Evolutionary conservation across 331 rosid species (phyloP).

Genomic region (Malus hybrid): DNA sequence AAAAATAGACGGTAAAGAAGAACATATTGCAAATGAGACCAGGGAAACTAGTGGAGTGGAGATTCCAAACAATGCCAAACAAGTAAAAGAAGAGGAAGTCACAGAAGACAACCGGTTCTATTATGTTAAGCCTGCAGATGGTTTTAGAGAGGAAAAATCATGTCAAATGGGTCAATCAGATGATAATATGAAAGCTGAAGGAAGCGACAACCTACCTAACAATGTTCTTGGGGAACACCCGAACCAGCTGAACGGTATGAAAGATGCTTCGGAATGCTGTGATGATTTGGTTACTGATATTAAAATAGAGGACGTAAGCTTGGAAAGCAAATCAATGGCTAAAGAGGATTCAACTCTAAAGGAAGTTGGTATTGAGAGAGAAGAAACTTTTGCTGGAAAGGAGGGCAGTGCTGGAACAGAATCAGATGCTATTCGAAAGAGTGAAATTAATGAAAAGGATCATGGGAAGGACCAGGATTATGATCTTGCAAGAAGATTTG

Average conservation of each 20-base stretch:
- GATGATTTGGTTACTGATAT: constrained; percentile 21
- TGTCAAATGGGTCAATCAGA: constrained; percentile 26
- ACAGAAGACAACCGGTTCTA: constrained; percentile 1
- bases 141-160: constrained; percentile 15
- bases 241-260: constrained; percentile 19
- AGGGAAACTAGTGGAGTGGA: constrained; percentile 1
- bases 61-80: constrained; percentile 7
- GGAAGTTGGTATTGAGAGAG: constrained; percentile 14
- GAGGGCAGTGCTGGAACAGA: constrained; percentile 22
- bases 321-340: constrained; percentile 20
- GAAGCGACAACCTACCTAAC: constrained; percentile 10
- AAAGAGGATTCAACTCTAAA: constrained; percentile 7
- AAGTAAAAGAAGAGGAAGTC: constrained; percentile 28
- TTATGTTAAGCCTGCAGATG: constrained; percentile 24
- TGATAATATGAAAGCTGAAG: constrained; percentile 12
- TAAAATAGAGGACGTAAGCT: constrained; percentile 8
- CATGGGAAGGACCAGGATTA: constrained; percentile 19
- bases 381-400: constrained; percentile 20
- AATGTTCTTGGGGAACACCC: constrained; percentile 16
- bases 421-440: constrained; percentile 14
- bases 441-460: constrained; percentile 16
- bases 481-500: constrained; percentile 30
- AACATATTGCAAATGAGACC: background rate
- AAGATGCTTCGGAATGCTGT: constrained; percentile 22
- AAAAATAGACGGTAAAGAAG: constrained; percentile 21